Evolutionary conservation across 768 basidiomycete species (phyloP), one percentile per base, ranked within the genome.

Genomic region (Tremella yokohamensis): DNA sequence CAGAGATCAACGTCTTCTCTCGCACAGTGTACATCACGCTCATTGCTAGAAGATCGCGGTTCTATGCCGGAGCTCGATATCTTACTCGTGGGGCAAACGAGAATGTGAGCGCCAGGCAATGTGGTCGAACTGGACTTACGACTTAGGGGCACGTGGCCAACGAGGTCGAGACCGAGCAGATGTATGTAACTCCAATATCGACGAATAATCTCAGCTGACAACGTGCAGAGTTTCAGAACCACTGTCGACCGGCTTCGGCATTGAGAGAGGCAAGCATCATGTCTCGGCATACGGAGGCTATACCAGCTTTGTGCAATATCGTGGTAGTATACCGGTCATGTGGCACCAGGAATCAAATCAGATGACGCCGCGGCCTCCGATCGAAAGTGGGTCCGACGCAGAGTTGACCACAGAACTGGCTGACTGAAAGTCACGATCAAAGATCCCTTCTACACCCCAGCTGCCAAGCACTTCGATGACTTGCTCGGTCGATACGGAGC

Each of bases 91-190:
- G 96, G 2, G 90, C 91, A 20, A 97, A 96, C 65, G 88, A 91
- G 62, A 85, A 94, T 81, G 92, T 90, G 48, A 24, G 76, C 29
- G 29, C 57, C 20, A 13, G 13, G 44, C 26, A n/a, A n/a, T n/a
- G 20, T 40, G 34, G 15, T 20, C 8, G 3, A 8, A 12, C 11
- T 20, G n/a, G 20, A 19, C 12, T 55, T 22, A 6, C 20, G 2
- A 45, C 8, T 29, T 61, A 96, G 91, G 96, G 96, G 2, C 90
- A 93, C 72, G 94, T 98, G 9, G 94, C 94, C 2, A 99, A 99
- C 71, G 96, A 98, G 76, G 96, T 99, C 1, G 96, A 99, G 78
- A 96, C 92, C 0, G 96, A 99, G 74, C 96, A 99, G 70, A 94
- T 99, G 71, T 70, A 34, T 53, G 64, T 55, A 20, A 25, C 42